Base-by-base conservation (phyloP, 257 asterid species). In the Ilex asprella region DNA sequence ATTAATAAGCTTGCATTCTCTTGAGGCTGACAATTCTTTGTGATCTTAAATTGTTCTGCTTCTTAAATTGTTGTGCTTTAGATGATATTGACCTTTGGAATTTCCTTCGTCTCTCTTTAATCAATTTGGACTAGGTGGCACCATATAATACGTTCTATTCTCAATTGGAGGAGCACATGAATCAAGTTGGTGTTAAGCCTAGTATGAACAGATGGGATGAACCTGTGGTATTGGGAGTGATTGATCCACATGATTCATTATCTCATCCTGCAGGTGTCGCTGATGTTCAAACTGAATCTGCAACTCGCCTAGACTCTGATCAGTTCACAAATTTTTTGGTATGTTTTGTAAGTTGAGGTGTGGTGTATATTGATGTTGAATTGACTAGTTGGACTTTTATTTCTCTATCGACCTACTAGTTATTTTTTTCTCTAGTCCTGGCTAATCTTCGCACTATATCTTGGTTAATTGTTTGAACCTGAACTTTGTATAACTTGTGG, bases 241-340 rank as follows among this genome's bases (percentile, higher is more conserved):
- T 86, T 51, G 98, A 88, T 80, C 98, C 95, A 39, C 96, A 91
- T 47, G 96, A 91, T 79, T 91, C 96, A 41, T 68, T 88, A 67
- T 88, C 98, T 60, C 95, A 86, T 84, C 90, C 96, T 55, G 95
- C 94, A 66, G 94, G 95, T 63, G 94, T 86, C 56, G 78, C 95
- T 5, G 98, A 91, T 81, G 95, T 69, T 63, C 92, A 84, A 71
- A 84, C 98, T 15, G 96, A 91, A 78, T 83, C 91, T 70, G 98
- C 96, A 63, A 65, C 82, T 27, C 82, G 74, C 65, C 55, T 86
- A 66, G 96, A 88, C 74, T 92, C 94, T 57, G 95, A 91, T 78
- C 90, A 82, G 68, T 86, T 61, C 76, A 88, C 92, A 44, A 78
- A 81, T 68, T 82, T 91, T 71, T 73, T 88, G 90, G 95, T 86